Base-by-base conservation (phyloP, 768 basidiomycete species). In the Pleurotus ostreatus region DNA sequence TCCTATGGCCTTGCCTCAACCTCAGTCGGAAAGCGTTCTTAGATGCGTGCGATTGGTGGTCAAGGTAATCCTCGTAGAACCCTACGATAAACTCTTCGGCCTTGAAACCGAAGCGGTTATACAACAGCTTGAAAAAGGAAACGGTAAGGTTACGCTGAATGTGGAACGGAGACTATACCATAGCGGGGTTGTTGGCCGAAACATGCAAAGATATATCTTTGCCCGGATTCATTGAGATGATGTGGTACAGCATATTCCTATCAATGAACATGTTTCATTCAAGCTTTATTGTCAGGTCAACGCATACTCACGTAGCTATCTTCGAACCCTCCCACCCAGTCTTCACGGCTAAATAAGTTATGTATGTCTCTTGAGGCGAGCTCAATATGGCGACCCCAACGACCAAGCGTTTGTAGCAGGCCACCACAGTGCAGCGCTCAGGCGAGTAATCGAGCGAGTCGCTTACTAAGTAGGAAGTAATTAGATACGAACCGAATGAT, bases 81-180 rank as follows among this genome's bases (percentile, higher is more conserved):
- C 87, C 88, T 18, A 81, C 83, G 18, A 92, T 78, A 57, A 92
- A 92, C 64, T 88, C 89, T 69, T 92, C 90, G 0, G 88, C 87
- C 61, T 93, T 92, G 77, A 93, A 92, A 23, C 91, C 90, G 62
- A 93, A 92, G 49, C 83, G 85, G 60, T 93, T 92, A 70, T 92
- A 93, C 15, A 93, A 68, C 3, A 92, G 70, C 89, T 91, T 51
- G 37, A 40, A 25, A 55, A 26, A 38, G 5, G 2, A 37, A 41
- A 37, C 2, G 38, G 30, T 34, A 34, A 34, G 9, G 9, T 34
- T 11, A 11, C 2, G 8, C 30, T 34, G 30, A 9, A 34, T 34
- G 30, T 34, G 30, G 30, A 34, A 34, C 30, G 30, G 30, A 11
- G 30, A 11, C 30, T 11, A 44, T 62, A 88, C 88, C 87, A 90